Evolutionary conservation across 176 grass and related monocot species (phyloP).

Genomic region (Eremochloa ophiuroides): DNA sequence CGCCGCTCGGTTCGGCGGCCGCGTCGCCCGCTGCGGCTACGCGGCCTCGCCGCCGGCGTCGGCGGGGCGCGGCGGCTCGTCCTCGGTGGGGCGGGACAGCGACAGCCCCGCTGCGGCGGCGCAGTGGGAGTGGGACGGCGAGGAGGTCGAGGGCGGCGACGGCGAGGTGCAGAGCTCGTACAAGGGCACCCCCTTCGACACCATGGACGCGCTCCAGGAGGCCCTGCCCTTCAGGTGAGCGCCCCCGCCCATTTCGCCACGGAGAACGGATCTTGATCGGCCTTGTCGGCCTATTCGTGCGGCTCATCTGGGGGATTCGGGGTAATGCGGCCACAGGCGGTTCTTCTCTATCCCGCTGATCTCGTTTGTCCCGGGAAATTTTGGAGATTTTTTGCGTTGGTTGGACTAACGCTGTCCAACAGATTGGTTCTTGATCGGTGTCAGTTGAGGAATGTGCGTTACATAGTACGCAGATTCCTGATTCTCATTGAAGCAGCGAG

Average conservation of each 20-base stretch:
- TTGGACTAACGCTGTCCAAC: not conserved
- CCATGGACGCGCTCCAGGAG: conserved; percentile 87
- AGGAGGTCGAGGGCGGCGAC: conserved; percentile 71
- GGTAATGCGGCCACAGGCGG: conserved; percentile 16
- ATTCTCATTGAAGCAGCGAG: not conserved
- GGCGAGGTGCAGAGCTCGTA: conserved; percentile 84
- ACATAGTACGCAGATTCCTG: not conserved
- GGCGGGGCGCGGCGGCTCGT: conserved; percentile 51
- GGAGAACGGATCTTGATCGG: conserved; percentile 29
- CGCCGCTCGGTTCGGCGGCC: conserved; percentile 24
- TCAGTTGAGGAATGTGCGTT: not conserved
- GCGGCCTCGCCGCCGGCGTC: conserved; percentile 35
- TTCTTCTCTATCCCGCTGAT: conserved; percentile 22
- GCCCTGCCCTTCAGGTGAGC: conserved; percentile 78
- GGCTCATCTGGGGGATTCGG: conserved; percentile 2
- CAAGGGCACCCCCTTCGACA: conserved; percentile 72
- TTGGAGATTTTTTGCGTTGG: not conserved
- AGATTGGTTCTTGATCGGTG: conserved; percentile 25
- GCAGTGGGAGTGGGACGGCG: conserved; percentile 52
- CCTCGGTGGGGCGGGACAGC: conserved; percentile 61
- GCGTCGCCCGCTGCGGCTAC: conserved; percentile 38
- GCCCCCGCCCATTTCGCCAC: not conserved
- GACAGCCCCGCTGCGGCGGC: conserved; percentile 44
- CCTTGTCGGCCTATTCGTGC: not conserved
- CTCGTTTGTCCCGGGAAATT: not conserved